These are phyloP conservation scores for Chaetomidium leptoderma DNA, from an alignment of 495 filamentous ascomycete species.

Conservation along the genomic window DNA sequence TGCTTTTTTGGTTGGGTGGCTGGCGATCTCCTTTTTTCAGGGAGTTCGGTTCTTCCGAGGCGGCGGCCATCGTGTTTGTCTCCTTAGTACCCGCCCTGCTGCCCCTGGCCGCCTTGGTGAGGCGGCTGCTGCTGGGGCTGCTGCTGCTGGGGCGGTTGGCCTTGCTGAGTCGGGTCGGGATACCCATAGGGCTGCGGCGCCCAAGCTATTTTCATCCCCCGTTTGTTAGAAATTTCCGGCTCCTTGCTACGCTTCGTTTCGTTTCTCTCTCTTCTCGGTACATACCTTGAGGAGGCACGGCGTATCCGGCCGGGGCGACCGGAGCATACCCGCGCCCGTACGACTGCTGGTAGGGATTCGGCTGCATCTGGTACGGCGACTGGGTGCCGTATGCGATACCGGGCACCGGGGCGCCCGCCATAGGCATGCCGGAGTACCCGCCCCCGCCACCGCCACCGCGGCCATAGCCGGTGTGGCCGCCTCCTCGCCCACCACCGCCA, in stretches of 20 bases:
- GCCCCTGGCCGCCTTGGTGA: conserved; percentile 29
- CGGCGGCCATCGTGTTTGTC: background rate
- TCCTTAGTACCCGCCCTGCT: conserved; percentile 29
- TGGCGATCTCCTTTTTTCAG: background rate
- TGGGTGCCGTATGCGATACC: conserved; percentile 36
- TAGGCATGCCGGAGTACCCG: conserved; percentile 27
- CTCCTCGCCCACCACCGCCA: conserved; percentile 48
- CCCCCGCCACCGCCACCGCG: no score
- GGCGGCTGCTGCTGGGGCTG: no score
- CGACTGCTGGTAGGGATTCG: conserved; percentile 26
- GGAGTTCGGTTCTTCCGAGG: background rate
- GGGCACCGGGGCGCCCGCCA: conserved; percentile 26
- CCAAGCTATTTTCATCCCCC: conserved; percentile 9
- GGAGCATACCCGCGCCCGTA: conserved; percentile 32
- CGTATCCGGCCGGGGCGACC: conserved; percentile 28
- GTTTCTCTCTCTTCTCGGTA: background rate
- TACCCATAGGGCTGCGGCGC: conserved; percentile 34
- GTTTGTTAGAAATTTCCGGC: no score
- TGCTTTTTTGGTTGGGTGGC: background rate
- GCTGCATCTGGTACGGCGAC: conserved; percentile 32
- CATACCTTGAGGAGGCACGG: conserved; percentile 41
- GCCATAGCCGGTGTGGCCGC: conserved; percentile 28
- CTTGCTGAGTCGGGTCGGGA: conserved; percentile 35
- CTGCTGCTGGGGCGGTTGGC: conserved; percentile 30
- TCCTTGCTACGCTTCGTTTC: no score